Evolutionary conservation across 2,329 filamentous ascomycete species (phyloP), one percentile per base, ranked within the genome.

Genomic region (Stagonosporopsis rhizophila): DNA sequence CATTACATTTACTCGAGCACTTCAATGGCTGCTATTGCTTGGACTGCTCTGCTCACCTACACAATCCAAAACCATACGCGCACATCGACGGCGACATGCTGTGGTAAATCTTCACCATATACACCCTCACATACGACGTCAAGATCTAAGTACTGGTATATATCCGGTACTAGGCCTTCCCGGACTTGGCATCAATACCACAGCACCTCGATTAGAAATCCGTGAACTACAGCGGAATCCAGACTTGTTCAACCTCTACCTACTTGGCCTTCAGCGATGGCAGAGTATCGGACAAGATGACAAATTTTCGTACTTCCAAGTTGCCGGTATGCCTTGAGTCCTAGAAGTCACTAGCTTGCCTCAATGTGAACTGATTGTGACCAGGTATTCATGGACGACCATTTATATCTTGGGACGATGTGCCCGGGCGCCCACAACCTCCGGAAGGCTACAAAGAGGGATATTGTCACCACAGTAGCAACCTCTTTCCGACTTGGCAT

Each of bases 401-500:
- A 1, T 85, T 80, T 58, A 72, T 75, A 23, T 64, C 81, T 1
- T 89, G 85, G 85, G 82, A 87, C 65, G 79, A 78, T 19, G 83
- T 83, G 1, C 62, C 58, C 17, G 59, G 60, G 32, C 72, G 44
- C 78, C 51, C 78, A 25, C 47, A 56, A 41, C 53, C 53, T 3
- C 30, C 47, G 1, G 68, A 79, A 2, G 85, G 84, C 1, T 83
- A 80, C 35, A 79, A 81, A 51, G 76, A 83, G 15, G 91, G 91
- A 23, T 95, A 93, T 70, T 96, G 91, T 70, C 83, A 84, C 11
- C 91, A 96, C 73, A 85, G 83, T 25, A 91, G 89, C 1, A 86
- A 90, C 37, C 77, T 95, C 14, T 94, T 96, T 70, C 85, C 89
- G 19, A 84, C 87, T 27, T 96, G 91, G 91, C 91, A 96, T 79